These are phyloP conservation scores for Ophiocordyceps australis DNA, from an alignment of 2,329 filamentous ascomycete species.

Conservation along the genomic window DNA sequence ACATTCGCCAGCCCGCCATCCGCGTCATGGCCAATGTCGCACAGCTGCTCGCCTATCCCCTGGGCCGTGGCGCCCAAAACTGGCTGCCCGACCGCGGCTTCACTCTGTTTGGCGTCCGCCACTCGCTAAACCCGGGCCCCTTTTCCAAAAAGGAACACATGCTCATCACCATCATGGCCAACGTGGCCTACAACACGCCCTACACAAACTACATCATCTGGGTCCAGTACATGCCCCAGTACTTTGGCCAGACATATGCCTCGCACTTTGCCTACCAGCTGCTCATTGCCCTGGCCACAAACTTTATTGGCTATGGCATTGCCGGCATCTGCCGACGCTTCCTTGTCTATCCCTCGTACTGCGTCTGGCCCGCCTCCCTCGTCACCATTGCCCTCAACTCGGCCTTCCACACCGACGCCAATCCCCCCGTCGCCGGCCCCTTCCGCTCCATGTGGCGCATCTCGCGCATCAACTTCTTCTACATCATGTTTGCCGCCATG, in stretches of 20 bases:
- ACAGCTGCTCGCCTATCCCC: slow-evolving; percentile 35
- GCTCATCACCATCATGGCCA: slow-evolving; percentile 44
- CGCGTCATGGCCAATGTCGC: slow-evolving; percentile 35
- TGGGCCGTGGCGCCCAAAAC: slow-evolving; percentile 30
- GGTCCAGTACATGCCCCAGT: slow-evolving; percentile 31
- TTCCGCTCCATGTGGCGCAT: slow-evolving; percentile 24
- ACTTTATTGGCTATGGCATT: slow-evolving; percentile 41
- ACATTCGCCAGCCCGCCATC: slow-evolving; percentile 35
- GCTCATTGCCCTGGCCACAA: slow-evolving; percentile 33
- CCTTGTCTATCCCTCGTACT: slow-evolving; percentile 35
- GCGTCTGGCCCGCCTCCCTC: slow-evolving; percentile 38
- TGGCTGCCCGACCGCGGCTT: slow-evolving; percentile 31
- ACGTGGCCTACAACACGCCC: slow-evolving; percentile 32
- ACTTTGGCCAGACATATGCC: slow-evolving; percentile 35
- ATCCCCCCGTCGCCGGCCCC: slow-evolving; percentile 19
- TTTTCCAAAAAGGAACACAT: slow-evolving; percentile 45
- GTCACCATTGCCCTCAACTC: slow-evolving; percentile 35
- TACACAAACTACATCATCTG: slow-evolving; percentile 38
- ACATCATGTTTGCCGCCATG: slow-evolving; percentile 28
- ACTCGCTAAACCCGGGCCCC: slow-evolving; percentile 34
- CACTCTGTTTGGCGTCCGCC: slow-evolving; percentile 23
- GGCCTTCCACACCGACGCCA: slow-evolving; percentile 29
- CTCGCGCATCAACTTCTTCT: slow-evolving; percentile 32
- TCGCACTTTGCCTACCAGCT: slow-evolving; percentile 34
- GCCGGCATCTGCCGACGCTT: slow-evolving; percentile 35